Base-by-base conservation (phyloP, 148 eudicot species). In the Rhododendron ovatum region DNA sequence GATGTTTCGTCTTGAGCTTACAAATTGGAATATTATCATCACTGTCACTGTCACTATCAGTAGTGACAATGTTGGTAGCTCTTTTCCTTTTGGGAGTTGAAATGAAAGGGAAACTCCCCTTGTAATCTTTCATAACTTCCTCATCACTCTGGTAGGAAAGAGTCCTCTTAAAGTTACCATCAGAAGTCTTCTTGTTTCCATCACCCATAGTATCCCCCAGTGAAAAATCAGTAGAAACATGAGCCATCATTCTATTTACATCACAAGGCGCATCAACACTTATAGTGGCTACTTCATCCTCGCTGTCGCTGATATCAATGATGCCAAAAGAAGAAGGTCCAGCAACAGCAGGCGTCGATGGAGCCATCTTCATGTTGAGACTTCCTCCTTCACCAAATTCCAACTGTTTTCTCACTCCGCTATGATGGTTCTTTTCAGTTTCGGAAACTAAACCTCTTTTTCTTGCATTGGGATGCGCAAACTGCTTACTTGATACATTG, bases 1-100 rank as follows among this genome's bases (percentile, higher is more conserved):
- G 79, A 69, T 50, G 80, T 22, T 86, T 91, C 28, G 77, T 82
- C 83, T 6, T 84, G 77, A 90, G 89, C 85, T 86, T 89, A 85
- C 93, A 59, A 81, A 96, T 91, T 71, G 95, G 96, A 86, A 92
- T 82, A 80, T 93, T 78, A 87, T 95, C 96, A 82, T 88, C 90
- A 71, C 89, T 87, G 22, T 88, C 93, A 84, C 88, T 87, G 83
- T 90, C 95, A 84, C 82, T 85, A 24, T 94, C 97, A 85, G 94
- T 92, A 59, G 86, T 79, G 69, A 93, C 87, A n/a, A 93, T 86
- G 45, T 85, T 91, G 86, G 89, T 80, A 88, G 89, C 90, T 59
- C 92, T 90, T 88, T 89, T 93, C 81, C 93, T 91, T 89, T 88
- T 91, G 24, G 90, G 87, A 71, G 87, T 89, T 15, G 82, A 80